Evolutionary conservation across 2,329 filamentous ascomycete species (phyloP).

Genomic region (Fusarium coicis): DNA sequence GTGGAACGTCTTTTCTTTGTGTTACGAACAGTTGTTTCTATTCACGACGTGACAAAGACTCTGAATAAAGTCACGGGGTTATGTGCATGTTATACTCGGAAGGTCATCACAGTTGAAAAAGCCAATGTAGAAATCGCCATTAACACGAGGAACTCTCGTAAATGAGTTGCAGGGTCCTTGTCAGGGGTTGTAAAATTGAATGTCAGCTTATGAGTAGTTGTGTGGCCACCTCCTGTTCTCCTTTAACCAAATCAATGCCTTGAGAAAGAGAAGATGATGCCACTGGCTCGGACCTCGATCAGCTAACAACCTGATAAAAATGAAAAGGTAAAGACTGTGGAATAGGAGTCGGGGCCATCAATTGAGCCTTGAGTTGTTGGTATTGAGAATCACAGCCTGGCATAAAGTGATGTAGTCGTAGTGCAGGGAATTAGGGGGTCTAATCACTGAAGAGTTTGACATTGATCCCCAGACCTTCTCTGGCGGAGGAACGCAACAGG

Average conservation of each 20-base stretch:
- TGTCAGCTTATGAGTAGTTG: slow-evolving; percentile 27
- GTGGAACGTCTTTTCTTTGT: slow-evolving; percentile 20
- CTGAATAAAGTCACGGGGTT: not conserved
- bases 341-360: not conserved
- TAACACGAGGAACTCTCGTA: slow-evolving; percentile 31
- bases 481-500: not conserved
- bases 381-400: not conserved
- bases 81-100: not conserved
- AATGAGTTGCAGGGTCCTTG: slow-evolving; percentile 30
- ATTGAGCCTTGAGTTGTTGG: not conserved
- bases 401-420: not conserved
- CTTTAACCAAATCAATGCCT: slow-evolving; percentile 1
- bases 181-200: slow-evolving; percentile 21
- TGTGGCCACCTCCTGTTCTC: slow-evolving; percentile 16
- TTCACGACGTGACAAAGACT: not conserved
- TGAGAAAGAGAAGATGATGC: slow-evolving; percentile 13
- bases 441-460: not conserved
- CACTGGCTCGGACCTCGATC: slow-evolving; percentile 13
- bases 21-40: not conserved
- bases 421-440: not conserved
- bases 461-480: not conserved
- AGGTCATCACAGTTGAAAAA: slow-evolving; percentile 6
- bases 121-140: slow-evolving; percentile 8
- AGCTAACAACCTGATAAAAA: slow-evolving; percentile 2
- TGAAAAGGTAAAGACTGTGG: slow-evolving; percentile 6